phyloP scores from a whole-genome alignment of 257 asterid genomes.

The Salvia hispanica region DNA sequence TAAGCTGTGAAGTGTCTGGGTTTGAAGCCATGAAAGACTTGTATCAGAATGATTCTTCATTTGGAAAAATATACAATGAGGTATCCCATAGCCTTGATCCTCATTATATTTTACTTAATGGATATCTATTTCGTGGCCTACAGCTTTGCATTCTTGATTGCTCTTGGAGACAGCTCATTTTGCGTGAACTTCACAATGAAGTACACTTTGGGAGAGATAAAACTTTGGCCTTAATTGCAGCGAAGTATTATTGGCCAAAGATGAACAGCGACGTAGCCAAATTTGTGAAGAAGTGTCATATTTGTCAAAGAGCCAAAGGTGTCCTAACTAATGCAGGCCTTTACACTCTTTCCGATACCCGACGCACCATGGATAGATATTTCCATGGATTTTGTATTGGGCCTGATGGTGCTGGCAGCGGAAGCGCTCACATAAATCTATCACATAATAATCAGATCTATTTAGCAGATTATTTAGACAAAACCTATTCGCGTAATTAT shows the following conservation, averaged over 20 bases:
- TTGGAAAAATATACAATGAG: too few species aligned
- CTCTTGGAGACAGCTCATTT: background rate
- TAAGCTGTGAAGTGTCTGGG: background rate
- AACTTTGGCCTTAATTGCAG: background rate
- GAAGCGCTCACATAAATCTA: too few species aligned
- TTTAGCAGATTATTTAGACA: too few species aligned
- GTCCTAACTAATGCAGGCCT: background rate
- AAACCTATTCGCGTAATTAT: too few species aligned
- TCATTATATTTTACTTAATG: too few species aligned
- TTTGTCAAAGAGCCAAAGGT: background rate
- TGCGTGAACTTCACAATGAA: constrained; percentile 4
- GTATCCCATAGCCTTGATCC: too few species aligned
- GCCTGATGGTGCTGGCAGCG: too few species aligned
- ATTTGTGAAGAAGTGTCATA: background rate
- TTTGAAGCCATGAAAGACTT: background rate
- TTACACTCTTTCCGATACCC: background rate
- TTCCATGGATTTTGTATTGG: background rate
- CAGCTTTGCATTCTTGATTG: background rate
- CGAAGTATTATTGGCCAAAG: background rate
- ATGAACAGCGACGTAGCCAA: background rate
- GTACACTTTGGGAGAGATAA: constrained; percentile 12
- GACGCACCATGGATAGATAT: background rate
- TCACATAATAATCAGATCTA: too few species aligned
- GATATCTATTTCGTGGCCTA: too few species aligned
- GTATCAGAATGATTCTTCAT: background rate